Percentiles rank a stretch among this genome's conserved stretches.
phyloP scores from a whole-genome alignment of 768 basidiomycete genomes.

The Xerocomellus chrysenteron region DNA sequence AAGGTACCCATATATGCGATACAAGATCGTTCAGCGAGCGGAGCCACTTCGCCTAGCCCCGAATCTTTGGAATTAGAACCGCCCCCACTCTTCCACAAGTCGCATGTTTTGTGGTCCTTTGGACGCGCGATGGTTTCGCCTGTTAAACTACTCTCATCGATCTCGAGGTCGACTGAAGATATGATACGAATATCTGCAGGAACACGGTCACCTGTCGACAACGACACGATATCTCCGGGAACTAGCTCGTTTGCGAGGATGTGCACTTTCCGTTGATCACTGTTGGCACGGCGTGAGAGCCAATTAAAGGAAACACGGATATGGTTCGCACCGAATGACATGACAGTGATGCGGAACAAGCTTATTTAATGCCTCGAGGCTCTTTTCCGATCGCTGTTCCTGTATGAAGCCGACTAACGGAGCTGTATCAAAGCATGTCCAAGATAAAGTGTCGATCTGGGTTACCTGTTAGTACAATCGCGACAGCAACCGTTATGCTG shows the following conservation, averaged over 20 bases:
- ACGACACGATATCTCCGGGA: slow-evolving; percentile 88
- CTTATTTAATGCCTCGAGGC: slow-evolving; percentile 92
- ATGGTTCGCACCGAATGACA: slow-evolving; percentile 57
- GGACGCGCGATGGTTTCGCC: slow-evolving; percentile 84
- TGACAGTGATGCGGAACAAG: slow-evolving; percentile 97
- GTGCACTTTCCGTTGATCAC: slow-evolving; percentile 61
- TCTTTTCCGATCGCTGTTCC: slow-evolving; percentile 92
- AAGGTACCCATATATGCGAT: slow-evolving; percentile 96
- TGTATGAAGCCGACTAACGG: slow-evolving; percentile 86
- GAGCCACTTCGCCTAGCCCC: slow-evolving; percentile 41
- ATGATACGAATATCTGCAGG: slow-evolving; percentile 90
- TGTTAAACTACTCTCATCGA: slow-evolving; percentile 94
- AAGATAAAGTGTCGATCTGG: background rate
- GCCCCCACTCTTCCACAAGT: slow-evolving; percentile 34
- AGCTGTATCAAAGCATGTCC: background rate
- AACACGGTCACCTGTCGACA: slow-evolving; percentile 89
- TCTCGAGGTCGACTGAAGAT: slow-evolving; percentile 81
- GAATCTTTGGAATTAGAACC: slow-evolving; percentile 24
- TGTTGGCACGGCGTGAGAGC: background rate
- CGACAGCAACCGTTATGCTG: slow-evolving; percentile 87
- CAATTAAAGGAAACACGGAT: background rate
- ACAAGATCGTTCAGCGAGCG: slow-evolving; percentile 82
- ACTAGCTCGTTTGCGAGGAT: slow-evolving; percentile 97
- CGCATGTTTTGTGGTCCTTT: slow-evolving; percentile 63
- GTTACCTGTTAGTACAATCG: slow-evolving; percentile 91